phyloP scores from a whole-genome alignment of 2,329 filamentous ascomycete genomes.

The Fusarium sp. region DNA sequence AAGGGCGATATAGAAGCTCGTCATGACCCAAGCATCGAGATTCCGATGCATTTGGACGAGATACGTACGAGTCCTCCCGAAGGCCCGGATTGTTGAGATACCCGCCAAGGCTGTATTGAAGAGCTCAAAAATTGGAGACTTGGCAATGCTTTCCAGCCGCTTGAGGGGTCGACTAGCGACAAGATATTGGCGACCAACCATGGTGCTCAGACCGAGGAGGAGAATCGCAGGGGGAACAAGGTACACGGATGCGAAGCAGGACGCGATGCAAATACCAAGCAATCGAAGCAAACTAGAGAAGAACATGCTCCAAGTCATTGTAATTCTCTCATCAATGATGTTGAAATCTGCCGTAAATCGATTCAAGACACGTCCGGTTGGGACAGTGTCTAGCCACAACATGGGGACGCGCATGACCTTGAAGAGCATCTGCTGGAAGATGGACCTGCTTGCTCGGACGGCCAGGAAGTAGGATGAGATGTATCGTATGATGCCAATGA shows the following conservation, averaged over 20 bases:
- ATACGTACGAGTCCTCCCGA: constrained; percentile 70
- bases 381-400: constrained; percentile 80
- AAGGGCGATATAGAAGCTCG: constrained; percentile 71
- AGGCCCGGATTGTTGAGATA: constrained; percentile 76
- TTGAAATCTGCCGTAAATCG: constrained; percentile 79
- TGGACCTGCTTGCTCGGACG: constrained; percentile 67
- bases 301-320: constrained; percentile 67
- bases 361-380: constrained; percentile 76
- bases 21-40: constrained; percentile 71
- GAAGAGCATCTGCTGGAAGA: constrained; percentile 72
- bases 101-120: constrained; percentile 75
- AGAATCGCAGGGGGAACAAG: constrained; percentile 67
- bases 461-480: constrained; percentile 69
- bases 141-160: constrained; percentile 75
- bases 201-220: constrained; percentile 63
- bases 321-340: constrained; percentile 71
- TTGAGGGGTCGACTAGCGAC: constrained; percentile 74
- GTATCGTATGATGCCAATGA: constrained; percentile 68
- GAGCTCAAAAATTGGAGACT: constrained; percentile 79
- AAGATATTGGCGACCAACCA: constrained; percentile 68
- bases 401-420: constrained; percentile 73
- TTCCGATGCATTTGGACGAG: constrained; percentile 70
- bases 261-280: constrained; percentile 70
- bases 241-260: constrained; percentile 69
- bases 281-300: constrained; percentile 66